Conservation (phyloP, 805 yeast genomes). For the Yarrowia yakushimensis region DNA sequence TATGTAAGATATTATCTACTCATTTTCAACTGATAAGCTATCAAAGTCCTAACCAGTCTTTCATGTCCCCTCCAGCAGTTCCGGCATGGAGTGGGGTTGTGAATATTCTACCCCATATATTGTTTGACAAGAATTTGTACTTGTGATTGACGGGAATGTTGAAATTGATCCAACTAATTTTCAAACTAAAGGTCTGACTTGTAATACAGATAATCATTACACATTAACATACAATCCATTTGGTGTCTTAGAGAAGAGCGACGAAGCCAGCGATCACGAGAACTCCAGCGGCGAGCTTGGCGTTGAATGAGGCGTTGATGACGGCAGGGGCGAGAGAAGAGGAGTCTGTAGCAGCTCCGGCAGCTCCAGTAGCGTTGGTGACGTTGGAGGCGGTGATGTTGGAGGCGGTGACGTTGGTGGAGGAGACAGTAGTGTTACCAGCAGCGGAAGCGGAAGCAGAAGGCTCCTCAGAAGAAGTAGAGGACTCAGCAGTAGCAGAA, state of each 20-base stretch:
- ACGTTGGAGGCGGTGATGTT: neutral
- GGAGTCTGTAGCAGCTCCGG: neutral
- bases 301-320: neutral
- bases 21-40: too few relatives aligned
- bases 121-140: too few relatives aligned
- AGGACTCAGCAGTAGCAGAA: neutral
- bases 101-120: too few relatives aligned
- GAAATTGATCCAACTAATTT: too few relatives aligned
- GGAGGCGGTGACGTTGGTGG: neutral
- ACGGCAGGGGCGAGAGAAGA: neutral
- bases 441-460: neutral
- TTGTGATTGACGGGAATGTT: too few relatives aligned
- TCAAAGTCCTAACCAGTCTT: too few relatives aligned
- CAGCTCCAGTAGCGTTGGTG: neutral
- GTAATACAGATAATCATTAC: too few relatives aligned
- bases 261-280: neutral
- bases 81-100: too few relatives aligned
- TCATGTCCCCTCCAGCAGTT: too few relatives aligned
- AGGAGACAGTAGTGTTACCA: neutral
- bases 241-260: slow-evolving; percentile 3
- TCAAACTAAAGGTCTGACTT: too few relatives aligned
- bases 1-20: too few relatives aligned
- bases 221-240: neutral
- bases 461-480: neutral
- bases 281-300: slow-evolving; percentile 5